Conservation (phyloP, 2,329 filamentous ascomycete genomes). For the Stemphylium lycopersici region DNA sequence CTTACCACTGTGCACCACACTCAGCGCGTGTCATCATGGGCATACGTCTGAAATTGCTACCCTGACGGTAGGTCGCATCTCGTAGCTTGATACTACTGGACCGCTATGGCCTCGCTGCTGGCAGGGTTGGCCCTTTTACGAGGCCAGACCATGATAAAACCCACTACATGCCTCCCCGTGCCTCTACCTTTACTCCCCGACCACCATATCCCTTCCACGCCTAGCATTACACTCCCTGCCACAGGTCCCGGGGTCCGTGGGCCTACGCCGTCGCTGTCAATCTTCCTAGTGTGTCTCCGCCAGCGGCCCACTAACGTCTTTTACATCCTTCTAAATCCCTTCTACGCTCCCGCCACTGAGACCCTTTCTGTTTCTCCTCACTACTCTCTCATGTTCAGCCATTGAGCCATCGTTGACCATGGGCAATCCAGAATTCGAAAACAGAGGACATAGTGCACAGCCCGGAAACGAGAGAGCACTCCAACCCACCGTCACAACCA, state of each 20-base stretch:
- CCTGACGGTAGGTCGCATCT: constrained; percentile 41
- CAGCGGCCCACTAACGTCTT: constrained; percentile 36
- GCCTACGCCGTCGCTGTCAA: constrained; percentile 36
- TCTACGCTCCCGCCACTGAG: constrained; percentile 18
- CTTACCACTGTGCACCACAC: constrained; percentile 19
- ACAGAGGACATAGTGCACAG: constrained; percentile 14
- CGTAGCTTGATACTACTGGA: constrained; percentile 33
- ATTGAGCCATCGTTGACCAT: constrained; percentile 33
- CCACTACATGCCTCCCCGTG: constrained; percentile 24
- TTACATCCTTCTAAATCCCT: constrained; percentile 31
- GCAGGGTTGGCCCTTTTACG: constrained; percentile 30
- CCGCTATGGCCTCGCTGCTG: constrained; percentile 19
- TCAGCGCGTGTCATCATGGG: constrained; percentile 43
- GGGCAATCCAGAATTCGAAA: constrained; percentile 36
- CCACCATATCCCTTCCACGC: constrained; percentile 35
- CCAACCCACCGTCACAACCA: constrained; percentile 26
- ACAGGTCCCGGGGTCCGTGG: constrained; percentile 29
- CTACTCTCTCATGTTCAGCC: constrained; percentile 28
- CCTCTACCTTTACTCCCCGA: constrained; percentile 17
- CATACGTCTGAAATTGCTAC: constrained; percentile 22
- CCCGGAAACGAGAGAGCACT: constrained; percentile 18
- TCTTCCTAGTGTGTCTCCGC: constrained; percentile 34
- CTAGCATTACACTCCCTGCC: constrained; percentile 27
- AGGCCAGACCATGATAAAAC: constrained; percentile 35
- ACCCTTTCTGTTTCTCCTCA: constrained; percentile 8